phyloP scores from a whole-genome alignment of 78 protist genomes.

The Creolimax fragrantissima region DNA sequence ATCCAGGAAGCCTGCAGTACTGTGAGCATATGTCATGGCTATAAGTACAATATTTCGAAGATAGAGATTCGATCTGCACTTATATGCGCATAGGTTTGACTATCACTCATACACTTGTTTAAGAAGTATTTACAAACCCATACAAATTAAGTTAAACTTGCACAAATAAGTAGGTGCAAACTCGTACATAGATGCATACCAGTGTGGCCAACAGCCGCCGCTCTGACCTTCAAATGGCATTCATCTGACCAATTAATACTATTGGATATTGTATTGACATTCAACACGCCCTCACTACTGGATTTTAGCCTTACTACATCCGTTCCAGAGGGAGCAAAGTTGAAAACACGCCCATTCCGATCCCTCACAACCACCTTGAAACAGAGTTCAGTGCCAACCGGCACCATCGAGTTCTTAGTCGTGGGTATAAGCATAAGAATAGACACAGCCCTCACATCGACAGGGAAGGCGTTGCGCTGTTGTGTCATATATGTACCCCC shows the following conservation, averaged over 20 bases:
- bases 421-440: neutral
- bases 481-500: neutral
- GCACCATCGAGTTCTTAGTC: neutral
- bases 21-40: too few species aligned
- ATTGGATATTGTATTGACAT: neutral
- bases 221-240: neutral
- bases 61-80: too few species aligned
- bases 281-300: neutral
- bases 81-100: too few species aligned
- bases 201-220: neutral
- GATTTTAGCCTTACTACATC: neutral
- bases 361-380: neutral
- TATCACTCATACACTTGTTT: too few species aligned
- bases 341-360: neutral
- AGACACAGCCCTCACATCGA: neutral
- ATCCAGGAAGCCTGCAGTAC: neutral
- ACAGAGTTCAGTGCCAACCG: neutral
- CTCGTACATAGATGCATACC: too few species aligned
- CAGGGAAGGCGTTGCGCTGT: neutral
- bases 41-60: too few species aligned
- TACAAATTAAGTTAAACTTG: too few species aligned
- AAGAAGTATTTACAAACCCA: too few species aligned
- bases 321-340: neutral
- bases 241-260: neutral
- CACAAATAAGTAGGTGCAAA: too few species aligned